Conservation (phyloP, 306 rosid genomes). For the Vigna hirtella region DNA sequence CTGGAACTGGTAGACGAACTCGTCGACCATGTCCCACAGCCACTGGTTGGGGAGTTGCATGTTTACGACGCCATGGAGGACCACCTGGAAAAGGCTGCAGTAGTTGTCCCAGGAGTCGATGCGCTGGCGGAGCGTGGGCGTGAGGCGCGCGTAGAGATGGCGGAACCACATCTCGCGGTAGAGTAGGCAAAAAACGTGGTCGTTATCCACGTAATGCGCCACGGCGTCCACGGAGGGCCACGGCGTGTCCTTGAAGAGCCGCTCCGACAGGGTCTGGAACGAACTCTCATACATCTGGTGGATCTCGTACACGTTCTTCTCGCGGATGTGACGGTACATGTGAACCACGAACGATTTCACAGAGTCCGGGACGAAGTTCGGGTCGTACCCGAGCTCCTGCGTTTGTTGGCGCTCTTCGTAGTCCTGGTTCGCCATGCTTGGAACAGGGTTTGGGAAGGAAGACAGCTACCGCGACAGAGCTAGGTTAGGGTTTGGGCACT, state of each 20-base stretch:
- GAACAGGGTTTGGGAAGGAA: neutral
- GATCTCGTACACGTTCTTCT: constrained; percentile 96
- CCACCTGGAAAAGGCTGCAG: constrained; percentile 91
- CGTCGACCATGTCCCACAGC: constrained; percentile 99
- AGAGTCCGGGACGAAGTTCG: constrained; percentile 87
- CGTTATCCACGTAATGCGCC: constrained; percentile 81
- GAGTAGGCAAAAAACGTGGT: constrained; percentile 93
- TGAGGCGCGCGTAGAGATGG: constrained; percentile 87
- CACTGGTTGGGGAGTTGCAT: constrained; percentile 98
- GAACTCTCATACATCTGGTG: constrained; percentile 92
- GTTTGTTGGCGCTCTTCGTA: constrained; percentile 59
- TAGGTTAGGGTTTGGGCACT: constrained; percentile 8
- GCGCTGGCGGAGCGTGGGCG: constrained; percentile 89
- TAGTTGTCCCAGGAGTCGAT: constrained; percentile 97
- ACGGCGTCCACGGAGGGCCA: constrained; percentile 99
- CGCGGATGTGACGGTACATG: constrained; percentile 91
- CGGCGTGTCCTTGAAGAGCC: constrained; percentile 90
- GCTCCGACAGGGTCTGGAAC: constrained; percentile 87
- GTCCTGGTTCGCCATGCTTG: constrained; percentile 65
- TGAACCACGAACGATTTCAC: constrained; percentile 88
- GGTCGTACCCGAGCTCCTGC: constrained; percentile 81
- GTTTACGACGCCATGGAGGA: constrained; percentile 90
- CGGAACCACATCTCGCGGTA: constrained; percentile 99
- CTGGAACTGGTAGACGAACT: constrained; percentile 96
- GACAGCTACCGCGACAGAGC: neutral